phyloP scores from a whole-genome alignment of 2,329 filamentous ascomycete genomes.

The Pseudonectria buxi region DNA sequence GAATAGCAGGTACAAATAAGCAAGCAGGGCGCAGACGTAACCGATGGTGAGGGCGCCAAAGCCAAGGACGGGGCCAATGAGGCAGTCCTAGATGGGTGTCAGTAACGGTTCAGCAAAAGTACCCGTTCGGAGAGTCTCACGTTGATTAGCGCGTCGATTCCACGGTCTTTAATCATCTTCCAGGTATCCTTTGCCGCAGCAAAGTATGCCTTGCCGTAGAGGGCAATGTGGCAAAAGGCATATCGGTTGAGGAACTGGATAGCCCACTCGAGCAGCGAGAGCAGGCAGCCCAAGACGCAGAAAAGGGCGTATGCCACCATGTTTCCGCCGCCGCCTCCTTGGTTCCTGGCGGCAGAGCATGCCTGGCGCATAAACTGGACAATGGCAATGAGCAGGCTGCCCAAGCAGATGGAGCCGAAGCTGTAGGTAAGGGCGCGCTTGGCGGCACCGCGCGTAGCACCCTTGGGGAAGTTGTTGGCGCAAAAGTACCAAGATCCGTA shows the following conservation, averaged over 20 bases:
- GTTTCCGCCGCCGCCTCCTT: constrained; percentile 61
- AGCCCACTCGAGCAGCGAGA: constrained; percentile 75
- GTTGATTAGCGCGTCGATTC: constrained; percentile 83
- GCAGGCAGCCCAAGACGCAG: constrained; percentile 70
- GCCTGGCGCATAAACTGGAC: constrained; percentile 79
- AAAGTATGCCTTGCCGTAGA: constrained; percentile 87
- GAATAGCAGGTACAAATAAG: constrained; percentile 81
- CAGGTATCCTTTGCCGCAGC: constrained; percentile 83
- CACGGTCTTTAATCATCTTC: constrained; percentile 85
- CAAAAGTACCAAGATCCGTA: constrained; percentile 94
- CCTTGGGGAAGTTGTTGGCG: constrained; percentile 60
- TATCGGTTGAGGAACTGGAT: constrained; percentile 87
- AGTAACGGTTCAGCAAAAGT: no score
- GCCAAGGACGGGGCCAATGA: constrained; percentile 66
- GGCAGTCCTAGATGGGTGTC: constrained; percentile 51
- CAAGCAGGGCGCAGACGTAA: constrained; percentile 72
- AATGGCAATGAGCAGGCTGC: constrained; percentile 78
- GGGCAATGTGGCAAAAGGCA: constrained; percentile 84
- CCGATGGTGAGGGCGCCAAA: constrained; percentile 79
- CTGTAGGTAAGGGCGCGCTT: constrained; percentile 80
- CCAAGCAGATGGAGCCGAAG: constrained; percentile 84
- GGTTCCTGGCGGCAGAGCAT: constrained; percentile 65
- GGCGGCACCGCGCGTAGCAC: constrained; percentile 76
- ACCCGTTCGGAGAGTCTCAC: no score
- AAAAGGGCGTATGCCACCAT: constrained; percentile 59